Conservation (phyloP, 1,284 basidiomycete species). For the Filobasidium uniguttulatum region DNA sequence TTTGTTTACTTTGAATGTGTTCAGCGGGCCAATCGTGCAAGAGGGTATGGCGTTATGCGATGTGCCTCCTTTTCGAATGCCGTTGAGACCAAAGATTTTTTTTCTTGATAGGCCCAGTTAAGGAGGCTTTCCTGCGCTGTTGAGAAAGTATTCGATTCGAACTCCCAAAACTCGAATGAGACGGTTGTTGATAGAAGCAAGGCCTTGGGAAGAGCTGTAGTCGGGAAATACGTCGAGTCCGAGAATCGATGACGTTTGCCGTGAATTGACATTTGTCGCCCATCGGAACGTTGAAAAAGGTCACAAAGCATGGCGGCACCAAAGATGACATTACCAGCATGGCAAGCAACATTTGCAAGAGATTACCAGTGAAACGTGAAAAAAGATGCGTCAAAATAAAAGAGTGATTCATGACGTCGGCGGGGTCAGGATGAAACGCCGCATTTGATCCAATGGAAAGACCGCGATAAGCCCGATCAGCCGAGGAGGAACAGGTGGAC, state of each 20-base stretch:
- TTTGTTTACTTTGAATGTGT: background rate
- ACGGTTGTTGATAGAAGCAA: slow-evolving; percentile 5
- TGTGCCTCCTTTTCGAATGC: too few relatives aligned
- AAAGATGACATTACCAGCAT: too few relatives aligned
- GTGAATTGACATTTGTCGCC: too few relatives aligned
- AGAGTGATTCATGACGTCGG: background rate
- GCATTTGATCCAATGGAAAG: background rate
- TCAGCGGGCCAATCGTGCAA: background rate
- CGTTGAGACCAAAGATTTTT: too few relatives aligned
- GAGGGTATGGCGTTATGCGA: background rate
- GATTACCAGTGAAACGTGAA: background rate
- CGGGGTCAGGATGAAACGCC: background rate
- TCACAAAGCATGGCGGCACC: too few relatives aligned
- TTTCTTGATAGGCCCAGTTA: slow-evolving; percentile 9
- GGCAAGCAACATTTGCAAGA: too few relatives aligned
- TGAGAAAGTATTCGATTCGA: slow-evolving; percentile 8
- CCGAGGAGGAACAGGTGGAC: slow-evolving; percentile 9
- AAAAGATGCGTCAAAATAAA: background rate
- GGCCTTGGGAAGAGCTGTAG: slow-evolving; percentile 8
- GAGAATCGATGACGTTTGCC: too few relatives aligned
- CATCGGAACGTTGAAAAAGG: too few relatives aligned
- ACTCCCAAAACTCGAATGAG: slow-evolving; percentile 6
- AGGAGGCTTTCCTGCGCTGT: slow-evolving; percentile 13
- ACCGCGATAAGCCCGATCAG: background rate
- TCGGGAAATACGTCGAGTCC: too few relatives aligned